Evolutionary conservation across 1,284 basidiomycete genomes (phyloP).

Genomic region (Leccinum solheimii): DNA sequence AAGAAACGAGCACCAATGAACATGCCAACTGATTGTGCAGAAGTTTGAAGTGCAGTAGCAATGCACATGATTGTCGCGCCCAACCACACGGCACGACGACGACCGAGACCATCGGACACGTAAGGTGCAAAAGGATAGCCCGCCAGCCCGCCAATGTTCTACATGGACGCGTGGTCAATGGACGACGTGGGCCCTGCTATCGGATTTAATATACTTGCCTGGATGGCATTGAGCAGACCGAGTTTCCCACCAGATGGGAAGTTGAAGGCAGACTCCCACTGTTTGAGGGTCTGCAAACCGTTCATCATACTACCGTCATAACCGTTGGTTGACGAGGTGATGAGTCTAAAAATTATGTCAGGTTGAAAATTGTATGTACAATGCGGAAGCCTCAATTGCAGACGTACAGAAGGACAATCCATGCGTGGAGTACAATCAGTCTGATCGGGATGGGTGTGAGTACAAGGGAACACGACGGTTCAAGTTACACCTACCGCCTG

Average conservation of each 20-base stretch:
- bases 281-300: slow-evolving; percentile 62
- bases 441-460: slow-evolving; percentile 36
- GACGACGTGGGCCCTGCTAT: neutral
- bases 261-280: slow-evolving; percentile 62
- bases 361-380: slow-evolving; percentile 2
- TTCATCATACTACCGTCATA: slow-evolving; percentile 81
- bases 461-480: neutral
- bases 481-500: slow-evolving; percentile 47
- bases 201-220: slow-evolving; percentile 43
- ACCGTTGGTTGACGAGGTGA: slow-evolving; percentile 77
- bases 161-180: slow-evolving; percentile 3
- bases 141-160: slow-evolving; percentile 68
- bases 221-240: slow-evolving; percentile 76
- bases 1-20: slow-evolving; percentile 80
- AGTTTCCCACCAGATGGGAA: slow-evolving; percentile 55
- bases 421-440: slow-evolving; percentile 61
- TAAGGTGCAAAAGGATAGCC: slow-evolving; percentile 72
- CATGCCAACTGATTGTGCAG: slow-evolving; percentile 73
- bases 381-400: neutral
- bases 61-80: slow-evolving; percentile 65
- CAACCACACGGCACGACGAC: slow-evolving; percentile 60
- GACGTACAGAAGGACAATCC: slow-evolving; percentile 66
- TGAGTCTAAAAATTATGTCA: slow-evolving; percentile 45
- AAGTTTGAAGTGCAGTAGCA: slow-evolving; percentile 68
- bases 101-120: slow-evolving; percentile 66